phyloP scores from a whole-genome alignment of 2,329 filamentous ascomycete species.

The Sporothrix globosa region DNA sequence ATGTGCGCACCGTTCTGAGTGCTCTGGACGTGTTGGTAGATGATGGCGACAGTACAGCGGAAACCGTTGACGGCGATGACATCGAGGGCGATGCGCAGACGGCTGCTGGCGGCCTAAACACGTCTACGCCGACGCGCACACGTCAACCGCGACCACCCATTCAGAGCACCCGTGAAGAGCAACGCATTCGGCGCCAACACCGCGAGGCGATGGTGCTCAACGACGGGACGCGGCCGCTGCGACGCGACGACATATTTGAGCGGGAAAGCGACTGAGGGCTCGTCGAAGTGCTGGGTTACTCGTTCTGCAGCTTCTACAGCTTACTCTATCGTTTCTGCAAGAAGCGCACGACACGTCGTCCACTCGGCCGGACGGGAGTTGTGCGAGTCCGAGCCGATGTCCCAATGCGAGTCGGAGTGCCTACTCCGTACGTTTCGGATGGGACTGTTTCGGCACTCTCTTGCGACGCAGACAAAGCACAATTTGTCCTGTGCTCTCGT shows the following conservation, averaged over 20 bases:
- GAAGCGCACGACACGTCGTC: background rate
- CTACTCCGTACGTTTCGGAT: background rate
- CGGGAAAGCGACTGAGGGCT: constrained; percentile 50
- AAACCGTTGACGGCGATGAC: background rate
- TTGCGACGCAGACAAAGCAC: background rate
- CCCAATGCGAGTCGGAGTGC: too few species aligned
- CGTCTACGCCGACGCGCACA: background rate
- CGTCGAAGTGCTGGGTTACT: too few species aligned
- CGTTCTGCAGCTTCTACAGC: too few species aligned
- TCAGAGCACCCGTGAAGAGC: constrained; percentile 64
- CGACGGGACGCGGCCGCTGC: constrained; percentile 76
- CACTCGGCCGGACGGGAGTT: background rate
- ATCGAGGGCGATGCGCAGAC: background rate
- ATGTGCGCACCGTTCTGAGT: background rate
- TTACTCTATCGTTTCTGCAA: too few species aligned
- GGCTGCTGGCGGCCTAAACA: background rate
- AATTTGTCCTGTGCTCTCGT: constrained; percentile 1
- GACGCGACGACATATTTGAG: constrained; percentile 78
- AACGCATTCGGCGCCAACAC: constrained; percentile 72
- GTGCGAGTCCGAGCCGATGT: background rate
- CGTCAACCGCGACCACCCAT: constrained; percentile 49
- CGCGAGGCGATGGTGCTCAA: constrained; percentile 90
- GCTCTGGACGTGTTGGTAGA: background rate
- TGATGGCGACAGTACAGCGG: background rate
- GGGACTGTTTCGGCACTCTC: background rate